phyloP scores from a whole-genome alignment of 805 yeast genomes.

The Cyberlindnera xylosilytica region DNA sequence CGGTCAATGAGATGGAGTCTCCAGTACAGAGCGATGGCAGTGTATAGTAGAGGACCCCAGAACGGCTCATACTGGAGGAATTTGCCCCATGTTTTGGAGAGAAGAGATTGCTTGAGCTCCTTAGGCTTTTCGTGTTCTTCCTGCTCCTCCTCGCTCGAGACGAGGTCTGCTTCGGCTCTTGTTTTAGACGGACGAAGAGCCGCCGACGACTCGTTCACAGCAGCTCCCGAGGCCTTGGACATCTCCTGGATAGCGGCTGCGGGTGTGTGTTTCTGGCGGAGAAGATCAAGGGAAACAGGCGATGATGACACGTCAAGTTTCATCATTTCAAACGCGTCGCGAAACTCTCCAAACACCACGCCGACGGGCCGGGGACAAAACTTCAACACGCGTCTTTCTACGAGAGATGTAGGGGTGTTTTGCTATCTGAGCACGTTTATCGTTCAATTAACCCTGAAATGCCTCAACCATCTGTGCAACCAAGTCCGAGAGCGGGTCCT shows the following conservation, averaged over 20 bases:
- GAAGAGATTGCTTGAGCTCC: neutral
- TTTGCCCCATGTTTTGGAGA: constrained; percentile 1
- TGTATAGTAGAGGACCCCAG: constrained; percentile 42
- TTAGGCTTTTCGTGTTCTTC: constrained; percentile 4
- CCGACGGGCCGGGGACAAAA: neutral
- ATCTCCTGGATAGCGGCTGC: constrained; percentile 3
- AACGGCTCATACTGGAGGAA: constrained; percentile 16
- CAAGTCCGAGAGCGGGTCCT: constrained; percentile 8
- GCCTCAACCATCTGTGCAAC: constrained; percentile 14
- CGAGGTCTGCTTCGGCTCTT: neutral
- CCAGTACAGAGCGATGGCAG: constrained; percentile 46
- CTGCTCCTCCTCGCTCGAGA: neutral
- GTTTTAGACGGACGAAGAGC: constrained; percentile 3
- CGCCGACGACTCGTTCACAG: constrained; percentile 7
- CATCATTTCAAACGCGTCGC: constrained; percentile 4
- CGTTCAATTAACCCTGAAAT: constrained; percentile 3
- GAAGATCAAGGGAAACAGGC: neutral
- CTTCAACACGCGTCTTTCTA: too few relatives aligned
- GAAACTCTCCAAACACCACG: neutral
- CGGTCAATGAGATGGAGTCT: constrained; percentile 58
- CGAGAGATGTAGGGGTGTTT: too few relatives aligned
- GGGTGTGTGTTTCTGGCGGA: neutral
- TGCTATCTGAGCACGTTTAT: neutral
- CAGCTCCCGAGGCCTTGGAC: constrained; percentile 14
- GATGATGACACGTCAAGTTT: constrained; percentile 8